phyloP scores from a whole-genome alignment of 306 rosid species.

The Lathyrus tuberosus region DNA sequence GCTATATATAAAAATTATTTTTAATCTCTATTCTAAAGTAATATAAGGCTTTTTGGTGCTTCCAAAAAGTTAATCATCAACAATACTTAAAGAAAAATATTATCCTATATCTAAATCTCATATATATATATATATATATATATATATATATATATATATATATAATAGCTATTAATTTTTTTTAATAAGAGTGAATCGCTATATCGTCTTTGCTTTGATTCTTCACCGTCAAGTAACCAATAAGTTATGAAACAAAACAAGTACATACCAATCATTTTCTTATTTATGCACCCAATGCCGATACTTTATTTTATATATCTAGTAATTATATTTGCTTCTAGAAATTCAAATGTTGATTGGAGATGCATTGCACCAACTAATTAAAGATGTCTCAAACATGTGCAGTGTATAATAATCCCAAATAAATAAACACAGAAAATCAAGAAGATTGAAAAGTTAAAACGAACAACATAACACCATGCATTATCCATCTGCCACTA shows the following conservation, averaged over 20 bases:
- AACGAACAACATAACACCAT: conserved; percentile 35
- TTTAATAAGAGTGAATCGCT: too few species aligned
- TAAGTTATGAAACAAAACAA: background rate
- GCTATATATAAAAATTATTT: too few species aligned
- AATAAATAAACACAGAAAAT: background rate
- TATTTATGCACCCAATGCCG: conserved; percentile 4
- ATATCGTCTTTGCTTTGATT: background rate
- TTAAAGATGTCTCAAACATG: conserved; percentile 7
- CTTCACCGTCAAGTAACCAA: background rate
- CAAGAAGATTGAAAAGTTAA: background rate
- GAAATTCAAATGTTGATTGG: conserved; percentile 19
- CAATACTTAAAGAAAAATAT: too few species aligned
- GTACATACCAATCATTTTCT: conserved; percentile 22
- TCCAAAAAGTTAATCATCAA: too few species aligned
- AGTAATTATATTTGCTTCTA: conserved; percentile 3
- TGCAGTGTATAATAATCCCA: conserved; percentile 11
- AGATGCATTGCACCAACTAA: conserved; percentile 32
- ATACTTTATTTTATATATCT: conserved; percentile 15
- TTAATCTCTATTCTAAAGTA: too few species aligned
- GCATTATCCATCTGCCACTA: conserved; percentile 9
- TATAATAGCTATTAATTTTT: too few species aligned
- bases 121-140: too few species aligned
- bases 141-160: too few species aligned
- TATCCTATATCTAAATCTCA: too few species aligned
- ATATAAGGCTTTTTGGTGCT: too few species aligned